A percentile compares a stretch with the other conserved stretches of the same genome.
These are phyloP conservation scores for Phytophthora europaea DNA, from an alignment of 352 stramenopile species.

Conservation along the genomic window DNA sequence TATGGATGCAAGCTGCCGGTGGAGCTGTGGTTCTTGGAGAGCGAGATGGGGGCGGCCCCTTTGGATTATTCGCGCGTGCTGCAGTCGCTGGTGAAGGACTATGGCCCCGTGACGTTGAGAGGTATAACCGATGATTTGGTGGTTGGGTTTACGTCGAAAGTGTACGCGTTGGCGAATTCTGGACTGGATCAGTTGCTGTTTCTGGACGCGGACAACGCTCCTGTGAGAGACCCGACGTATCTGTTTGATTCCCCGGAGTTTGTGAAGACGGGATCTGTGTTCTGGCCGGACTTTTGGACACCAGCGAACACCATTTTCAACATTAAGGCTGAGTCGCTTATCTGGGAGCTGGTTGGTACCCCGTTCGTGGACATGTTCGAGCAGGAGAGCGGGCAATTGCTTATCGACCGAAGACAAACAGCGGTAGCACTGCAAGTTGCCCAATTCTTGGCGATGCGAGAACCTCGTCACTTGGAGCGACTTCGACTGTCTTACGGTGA, in stretches of 20 bases:
- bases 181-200: constrained; percentile 64
- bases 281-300: constrained; percentile 88
- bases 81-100: constrained; percentile 31
- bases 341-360: constrained; percentile 81
- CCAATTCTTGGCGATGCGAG: constrained; percentile 53
- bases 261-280: constrained; percentile 56
- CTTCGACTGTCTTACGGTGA: constrained; percentile 57
- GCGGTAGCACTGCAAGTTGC: constrained; percentile 30
- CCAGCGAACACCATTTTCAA: constrained; percentile 77
- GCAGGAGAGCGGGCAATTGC: constrained; percentile 79
- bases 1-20: constrained; percentile 54
- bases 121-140: constrained; percentile 41
- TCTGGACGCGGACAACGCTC: constrained; percentile 83
- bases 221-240: constrained; percentile 82
- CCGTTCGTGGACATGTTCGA: constrained; percentile 88
- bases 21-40: constrained; percentile 59
- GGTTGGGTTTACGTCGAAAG: constrained; percentile 64
- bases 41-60: constrained; percentile 38
- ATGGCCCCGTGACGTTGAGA: constrained; percentile 35
- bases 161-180: constrained; percentile 56
- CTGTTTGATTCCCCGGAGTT: constrained; percentile 78
- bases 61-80: constrained; percentile 37
- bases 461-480: constrained; percentile 42
- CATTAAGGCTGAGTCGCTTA: constrained; percentile 51
- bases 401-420: constrained; percentile 56